A percentile compares a stretch with the other conserved stretches of the same genome.
Conservation (phyloP, 129 eudicot species). For the Centrapalus pauciflorus region DNA sequence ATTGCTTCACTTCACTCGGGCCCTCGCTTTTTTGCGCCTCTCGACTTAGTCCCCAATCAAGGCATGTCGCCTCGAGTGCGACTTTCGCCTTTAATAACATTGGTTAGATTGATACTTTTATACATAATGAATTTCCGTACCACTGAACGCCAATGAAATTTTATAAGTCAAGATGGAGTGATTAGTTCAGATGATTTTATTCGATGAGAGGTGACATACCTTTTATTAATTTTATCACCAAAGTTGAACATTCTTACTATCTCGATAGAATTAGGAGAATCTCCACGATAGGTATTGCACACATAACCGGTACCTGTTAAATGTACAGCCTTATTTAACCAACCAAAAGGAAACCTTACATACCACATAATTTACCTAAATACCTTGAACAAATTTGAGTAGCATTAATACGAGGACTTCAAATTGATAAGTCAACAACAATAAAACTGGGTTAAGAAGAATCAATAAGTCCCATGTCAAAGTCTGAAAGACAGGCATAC, state of each 20-base stretch:
- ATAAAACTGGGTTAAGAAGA: too few species aligned
- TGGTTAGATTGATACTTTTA: too few species aligned
- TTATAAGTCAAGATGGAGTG: not conserved
- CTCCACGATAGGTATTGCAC: slow-evolving; percentile 75
- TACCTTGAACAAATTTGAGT: too few species aligned
- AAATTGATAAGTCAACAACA: too few species aligned
- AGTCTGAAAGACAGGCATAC: too few species aligned
- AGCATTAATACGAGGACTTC: too few species aligned
- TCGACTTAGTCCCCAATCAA: too few species aligned
- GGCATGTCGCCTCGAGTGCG: too few species aligned
- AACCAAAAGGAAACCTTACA: not conserved
- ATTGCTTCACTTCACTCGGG: too few species aligned
- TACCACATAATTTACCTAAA: not conserved
- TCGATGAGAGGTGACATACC: slow-evolving; percentile 37
- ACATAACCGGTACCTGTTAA: slow-evolving; percentile 78
- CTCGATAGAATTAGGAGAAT: slow-evolving; percentile 54
- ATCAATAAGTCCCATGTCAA: too few species aligned
- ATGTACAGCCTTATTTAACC: slow-evolving; percentile 8
- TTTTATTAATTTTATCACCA: slow-evolving; percentile 65
- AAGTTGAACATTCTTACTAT: slow-evolving; percentile 83
- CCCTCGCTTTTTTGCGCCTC: too few species aligned
- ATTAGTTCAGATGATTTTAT: not conserved
- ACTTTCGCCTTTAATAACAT: too few species aligned
- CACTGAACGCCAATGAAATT: not conserved
- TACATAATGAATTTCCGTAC: not conserved